phyloP scores from a whole-genome alignment of 225 moss, liverwort and hornwort genomes.

The Polytrichum formosum region DNA sequence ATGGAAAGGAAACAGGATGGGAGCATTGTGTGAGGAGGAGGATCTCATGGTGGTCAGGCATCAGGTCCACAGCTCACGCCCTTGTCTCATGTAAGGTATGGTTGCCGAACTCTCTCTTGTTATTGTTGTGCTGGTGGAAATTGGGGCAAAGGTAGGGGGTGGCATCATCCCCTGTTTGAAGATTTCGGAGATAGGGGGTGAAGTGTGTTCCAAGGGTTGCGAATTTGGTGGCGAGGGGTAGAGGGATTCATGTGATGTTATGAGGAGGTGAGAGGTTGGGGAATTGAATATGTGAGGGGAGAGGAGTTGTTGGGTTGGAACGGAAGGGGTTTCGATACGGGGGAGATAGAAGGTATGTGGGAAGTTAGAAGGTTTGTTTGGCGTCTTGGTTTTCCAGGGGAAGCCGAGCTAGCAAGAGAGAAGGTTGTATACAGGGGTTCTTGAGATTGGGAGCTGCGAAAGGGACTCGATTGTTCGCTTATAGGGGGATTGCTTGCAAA shows the following conservation, averaged over 20 bases:
- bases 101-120: background rate
- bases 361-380: constrained; percentile 1
- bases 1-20: too few species aligned
- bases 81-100: constrained; percentile 2
- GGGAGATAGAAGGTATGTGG: background rate
- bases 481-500: background rate
- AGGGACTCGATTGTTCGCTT: background rate
- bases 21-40: too few species aligned
- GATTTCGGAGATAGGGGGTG: background rate
- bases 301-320: background rate
- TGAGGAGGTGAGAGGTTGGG: background rate
- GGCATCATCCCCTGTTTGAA: too few species aligned
- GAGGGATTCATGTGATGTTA: background rate
- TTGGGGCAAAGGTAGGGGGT: too few species aligned
- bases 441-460: background rate
- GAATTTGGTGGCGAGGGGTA: constrained; percentile 1
- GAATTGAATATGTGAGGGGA: background rate
- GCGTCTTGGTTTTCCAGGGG: background rate
- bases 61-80: background rate
- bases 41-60: too few species aligned
- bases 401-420: constrained; percentile 1
- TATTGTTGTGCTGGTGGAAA: background rate
- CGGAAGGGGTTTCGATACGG: background rate
- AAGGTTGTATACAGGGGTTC: background rate
- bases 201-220: background rate